Conservation (phyloP, 2,329 filamentous ascomycete genomes). For the Penicillium corylophilum region DNA sequence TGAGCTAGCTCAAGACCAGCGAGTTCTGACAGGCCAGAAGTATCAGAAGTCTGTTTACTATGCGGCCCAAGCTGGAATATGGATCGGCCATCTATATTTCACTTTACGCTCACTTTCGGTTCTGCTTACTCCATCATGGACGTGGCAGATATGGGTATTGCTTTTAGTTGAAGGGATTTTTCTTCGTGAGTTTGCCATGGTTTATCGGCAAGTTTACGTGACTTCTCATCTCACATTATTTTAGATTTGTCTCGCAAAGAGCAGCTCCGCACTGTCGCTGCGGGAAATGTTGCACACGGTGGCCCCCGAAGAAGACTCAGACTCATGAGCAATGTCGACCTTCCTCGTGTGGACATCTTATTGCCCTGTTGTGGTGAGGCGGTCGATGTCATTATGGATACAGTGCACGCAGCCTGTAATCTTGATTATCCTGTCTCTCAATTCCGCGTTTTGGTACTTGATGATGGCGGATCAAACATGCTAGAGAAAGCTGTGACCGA, state of each 20-base stretch:
- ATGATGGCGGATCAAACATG: conserved; percentile 52
- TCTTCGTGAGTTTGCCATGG: conserved; percentile 21
- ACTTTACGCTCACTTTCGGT: conserved; percentile 15
- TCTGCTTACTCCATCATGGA: conserved; percentile 6
- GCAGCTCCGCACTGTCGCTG: conserved; percentile 24
- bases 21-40: conserved; percentile 10
- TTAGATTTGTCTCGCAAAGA: conserved; percentile 24
- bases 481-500: conserved; percentile 43
- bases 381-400: conserved; percentile 57
- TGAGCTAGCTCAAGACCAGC: conserved; percentile 22
- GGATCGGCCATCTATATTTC: conserved; percentile 23
- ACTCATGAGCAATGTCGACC: conserved; percentile 41
- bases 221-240: not conserved
- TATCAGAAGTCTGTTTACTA: conserved; percentile 19
- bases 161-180: conserved; percentile 26
- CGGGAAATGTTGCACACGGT: conserved; percentile 7
- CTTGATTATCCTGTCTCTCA: conserved; percentile 56
- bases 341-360: conserved; percentile 56
- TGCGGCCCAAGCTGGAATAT: conserved; percentile 17
- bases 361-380: conserved; percentile 60
- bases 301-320: conserved; percentile 22
- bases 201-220: not conserved
- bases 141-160: conserved; percentile 31
- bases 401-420: conserved; percentile 54
- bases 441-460: conserved; percentile 57